phyloP scores from a whole-genome alignment of 2,329 filamentous ascomycete species.

The Elsinoe perseae region DNA sequence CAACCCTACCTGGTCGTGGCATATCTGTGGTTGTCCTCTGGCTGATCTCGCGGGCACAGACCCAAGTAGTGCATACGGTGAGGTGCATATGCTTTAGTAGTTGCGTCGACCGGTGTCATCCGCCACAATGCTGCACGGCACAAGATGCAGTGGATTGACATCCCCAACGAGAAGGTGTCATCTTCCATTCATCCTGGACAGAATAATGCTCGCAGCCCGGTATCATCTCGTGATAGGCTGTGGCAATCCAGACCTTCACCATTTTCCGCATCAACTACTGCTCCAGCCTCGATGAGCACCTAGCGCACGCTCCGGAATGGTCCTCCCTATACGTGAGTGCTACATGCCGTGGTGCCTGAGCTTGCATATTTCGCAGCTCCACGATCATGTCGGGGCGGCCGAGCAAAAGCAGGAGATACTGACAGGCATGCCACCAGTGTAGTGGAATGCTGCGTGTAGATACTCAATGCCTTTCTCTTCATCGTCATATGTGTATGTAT shows the following conservation, averaged over 20 bases:
- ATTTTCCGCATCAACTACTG: neutral
- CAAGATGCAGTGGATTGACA: neutral
- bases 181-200: neutral
- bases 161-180: neutral
- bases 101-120: neutral
- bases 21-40: neutral
- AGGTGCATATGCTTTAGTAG: neutral
- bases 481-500: too few species aligned
- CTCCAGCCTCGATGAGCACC: neutral
- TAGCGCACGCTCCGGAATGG: too few species aligned
- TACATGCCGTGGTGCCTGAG: too few species aligned
- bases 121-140: neutral
- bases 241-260: neutral
- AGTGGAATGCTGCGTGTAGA: neutral
- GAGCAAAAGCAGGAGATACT: neutral
- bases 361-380: neutral
- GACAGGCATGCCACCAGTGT: neutral
- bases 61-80: neutral
- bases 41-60: neutral
- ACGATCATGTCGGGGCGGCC: neutral
- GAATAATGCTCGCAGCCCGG: too few species aligned
- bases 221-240: neutral
- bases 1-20: neutral
- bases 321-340: too few species aligned
- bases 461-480: too few species aligned